phyloP scores from a whole-genome alignment of 352 stramenopile species.

The Pythium monospermum region DNA sequence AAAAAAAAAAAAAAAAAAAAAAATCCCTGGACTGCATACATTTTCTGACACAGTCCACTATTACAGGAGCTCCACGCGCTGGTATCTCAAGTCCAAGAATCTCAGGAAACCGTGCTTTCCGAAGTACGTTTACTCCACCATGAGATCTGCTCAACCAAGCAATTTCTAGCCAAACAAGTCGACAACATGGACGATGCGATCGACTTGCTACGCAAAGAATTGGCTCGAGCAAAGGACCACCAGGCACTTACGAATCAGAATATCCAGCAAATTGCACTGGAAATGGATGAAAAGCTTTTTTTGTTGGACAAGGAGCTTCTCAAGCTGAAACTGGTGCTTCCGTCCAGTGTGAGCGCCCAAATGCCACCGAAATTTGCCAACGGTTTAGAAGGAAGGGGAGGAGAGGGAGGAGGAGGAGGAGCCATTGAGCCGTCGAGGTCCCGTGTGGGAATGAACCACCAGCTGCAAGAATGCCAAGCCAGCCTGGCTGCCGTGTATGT shows the following conservation, averaged over 20 bases:
- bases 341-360: conserved; percentile 36
- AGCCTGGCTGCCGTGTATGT: conserved; percentile 40
- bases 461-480: conserved; percentile 31
- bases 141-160: conserved; percentile 31
- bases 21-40: too few relatives aligned
- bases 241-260: conserved; percentile 24
- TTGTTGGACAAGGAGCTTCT: conserved; percentile 61
- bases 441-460: conserved; percentile 27
- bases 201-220: conserved; percentile 32
- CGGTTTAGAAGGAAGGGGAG: too few relatives aligned
- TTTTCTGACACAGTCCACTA: too few relatives aligned
- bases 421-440: too few relatives aligned
- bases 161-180: conserved; percentile 36
- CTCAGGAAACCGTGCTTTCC: conserved; percentile 33
- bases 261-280: conserved; percentile 22
- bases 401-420: neutral
- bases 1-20: too few relatives aligned
- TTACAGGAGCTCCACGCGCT: conserved; percentile 40
- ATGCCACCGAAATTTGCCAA: conserved; percentile 22
- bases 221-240: conserved; percentile 26
- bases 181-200: conserved; percentile 39
- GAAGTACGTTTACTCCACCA: conserved; percentile 46
- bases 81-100: conserved; percentile 37
- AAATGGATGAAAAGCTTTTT: conserved; percentile 60
- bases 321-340: conserved; percentile 51